A percentile compares a stretch with the other conserved stretches of the same genome.
Conservation (phyloP, 805 yeast species). For the Sugiyamaella mastotermitis region DNA sequence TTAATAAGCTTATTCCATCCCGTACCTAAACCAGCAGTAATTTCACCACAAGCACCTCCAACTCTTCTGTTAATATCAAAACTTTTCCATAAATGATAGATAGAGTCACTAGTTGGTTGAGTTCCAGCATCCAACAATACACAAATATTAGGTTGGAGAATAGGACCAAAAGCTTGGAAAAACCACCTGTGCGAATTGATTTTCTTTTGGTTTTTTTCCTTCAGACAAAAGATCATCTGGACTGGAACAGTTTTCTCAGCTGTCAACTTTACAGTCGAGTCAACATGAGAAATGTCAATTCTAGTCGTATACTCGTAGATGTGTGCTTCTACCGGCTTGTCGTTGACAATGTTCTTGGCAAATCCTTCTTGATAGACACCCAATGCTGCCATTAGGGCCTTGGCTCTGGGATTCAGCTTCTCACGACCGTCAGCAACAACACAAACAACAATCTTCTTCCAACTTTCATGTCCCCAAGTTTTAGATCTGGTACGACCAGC, state of each 20-base stretch:
- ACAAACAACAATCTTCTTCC: conserved; percentile 90
- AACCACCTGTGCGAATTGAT: conserved; percentile 98
- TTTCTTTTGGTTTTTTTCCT: conserved; percentile 87
- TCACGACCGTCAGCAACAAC: conserved; percentile 90
- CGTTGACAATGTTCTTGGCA: conserved; percentile 86
- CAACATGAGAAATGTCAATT: conserved; percentile 70
- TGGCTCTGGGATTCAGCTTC: conserved; percentile 71
- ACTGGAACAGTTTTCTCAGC: conserved; percentile 70
- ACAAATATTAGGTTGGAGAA: conserved; percentile 85
- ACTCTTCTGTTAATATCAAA: conserved; percentile 70
- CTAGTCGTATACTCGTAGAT: conserved; percentile 90
- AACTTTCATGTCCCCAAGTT: conserved; percentile 91
- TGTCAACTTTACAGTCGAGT: conserved; percentile 51
- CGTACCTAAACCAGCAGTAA: conserved; percentile 75
- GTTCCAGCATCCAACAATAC: conserved; percentile 92
- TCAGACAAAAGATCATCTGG: conserved; percentile 83
- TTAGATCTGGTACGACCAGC: conserved; percentile 55
- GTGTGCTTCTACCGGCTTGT: conserved; percentile 74
- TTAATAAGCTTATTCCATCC: conserved; percentile 52
- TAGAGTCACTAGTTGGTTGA: conserved; percentile 75
- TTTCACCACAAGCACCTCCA: conserved; percentile 98
- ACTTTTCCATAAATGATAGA: conserved; percentile 85
- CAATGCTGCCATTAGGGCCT: conserved; percentile 73
- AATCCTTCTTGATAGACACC: conserved; percentile 95
- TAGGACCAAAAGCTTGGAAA: conserved; percentile 90